Evolutionary conservation across 768 basidiomycete genomes (phyloP).

Genomic region (Kwoniella pini): DNA sequence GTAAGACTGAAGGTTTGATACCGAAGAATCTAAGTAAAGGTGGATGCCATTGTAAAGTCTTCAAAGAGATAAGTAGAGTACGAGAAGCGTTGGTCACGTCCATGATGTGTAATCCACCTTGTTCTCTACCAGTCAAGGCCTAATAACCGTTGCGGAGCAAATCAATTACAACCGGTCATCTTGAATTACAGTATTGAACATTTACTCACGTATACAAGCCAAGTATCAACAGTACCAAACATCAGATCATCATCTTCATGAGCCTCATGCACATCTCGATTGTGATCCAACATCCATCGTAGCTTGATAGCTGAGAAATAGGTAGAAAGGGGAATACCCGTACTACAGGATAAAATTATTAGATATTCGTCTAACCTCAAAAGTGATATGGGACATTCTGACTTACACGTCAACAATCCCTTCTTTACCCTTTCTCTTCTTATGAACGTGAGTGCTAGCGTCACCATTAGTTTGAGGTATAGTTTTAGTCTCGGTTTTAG

Average conservation of each 20-base stretch:
- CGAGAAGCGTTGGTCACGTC: slow-evolving; percentile 97
- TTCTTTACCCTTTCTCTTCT: slow-evolving; percentile 47
- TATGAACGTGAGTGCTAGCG: slow-evolving; percentile 11
- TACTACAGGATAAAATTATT: slow-evolving; percentile 58
- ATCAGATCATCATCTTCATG: slow-evolving; percentile 76
- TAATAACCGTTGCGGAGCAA: no score
- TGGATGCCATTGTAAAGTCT: slow-evolving; percentile 78
- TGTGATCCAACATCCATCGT: slow-evolving; percentile 93
- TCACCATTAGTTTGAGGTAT: slow-evolving; percentile 23
- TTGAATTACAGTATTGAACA: no score
- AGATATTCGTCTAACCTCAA: background rate
- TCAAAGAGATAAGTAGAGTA: slow-evolving; percentile 84
- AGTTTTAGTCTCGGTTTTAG: background rate
- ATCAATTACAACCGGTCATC: no score
- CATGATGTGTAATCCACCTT: slow-evolving; percentile 72
- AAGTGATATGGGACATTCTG: background rate
- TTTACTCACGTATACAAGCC: slow-evolving; percentile 85
- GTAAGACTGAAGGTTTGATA: slow-evolving; percentile 73
- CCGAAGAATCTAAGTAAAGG: slow-evolving; percentile 84
- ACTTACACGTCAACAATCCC: slow-evolving; percentile 50
- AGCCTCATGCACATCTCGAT: slow-evolving; percentile 71
- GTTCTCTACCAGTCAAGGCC: slow-evolving; percentile 79
- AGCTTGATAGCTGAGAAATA: slow-evolving; percentile 98
- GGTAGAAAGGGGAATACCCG: slow-evolving; percentile 90
- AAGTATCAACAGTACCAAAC: slow-evolving; percentile 96